Evolutionary conservation across 768 basidiomycete genomes (phyloP), one percentile per base, ranked within the genome.

Genomic region (Chalciporus sphaerocephalus): DNA sequence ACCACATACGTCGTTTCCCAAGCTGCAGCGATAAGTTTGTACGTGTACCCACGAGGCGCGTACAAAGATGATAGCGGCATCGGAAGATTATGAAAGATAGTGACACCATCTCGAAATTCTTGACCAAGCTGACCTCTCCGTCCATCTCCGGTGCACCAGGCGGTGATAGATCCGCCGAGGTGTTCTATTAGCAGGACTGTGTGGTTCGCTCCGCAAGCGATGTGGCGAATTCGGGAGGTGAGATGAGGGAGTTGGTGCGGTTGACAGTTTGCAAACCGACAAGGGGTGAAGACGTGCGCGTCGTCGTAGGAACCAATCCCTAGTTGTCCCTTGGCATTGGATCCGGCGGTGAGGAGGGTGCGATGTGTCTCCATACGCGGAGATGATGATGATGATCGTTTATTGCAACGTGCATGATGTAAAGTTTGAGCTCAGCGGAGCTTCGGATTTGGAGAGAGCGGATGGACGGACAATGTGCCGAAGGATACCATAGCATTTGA

Each of bases 1-100:
- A 82, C 83, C 36, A 90, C 65, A 55, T 85, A 91, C 41, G 81
- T 82, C 6, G 91, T 90, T 64, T 95, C 87, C 92, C 93, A 96
- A 35, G 81, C 74, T 0, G 84, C 79, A 12, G 80, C 79, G 13
- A 92, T 69, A 20, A 69, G 54, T 23, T 71, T 74, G 34, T 72
- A 66, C 15, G 63, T 53, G 62, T 81, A 82, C 5, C 66, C 71
- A 0, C 59, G 54, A 8, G 42, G 32, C 10, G 67, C 68, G 22
- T 66, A 46, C 39, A 38, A 22, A 8, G 56, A 54, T 7, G 68
- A 56, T 1, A 76, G 55, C 13, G 65, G 57, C 1, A 83, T 59
- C 23, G 69, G 54, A 40, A 87, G 66, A 12, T 67, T 74, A 46
- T 65, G 64, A 55, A 90, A 87, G 10, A 72, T 42, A 5, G 69